Base-by-base conservation (phyloP, 2,329 filamentous ascomycete genomes). In the Penicillium thymicola region DNA sequence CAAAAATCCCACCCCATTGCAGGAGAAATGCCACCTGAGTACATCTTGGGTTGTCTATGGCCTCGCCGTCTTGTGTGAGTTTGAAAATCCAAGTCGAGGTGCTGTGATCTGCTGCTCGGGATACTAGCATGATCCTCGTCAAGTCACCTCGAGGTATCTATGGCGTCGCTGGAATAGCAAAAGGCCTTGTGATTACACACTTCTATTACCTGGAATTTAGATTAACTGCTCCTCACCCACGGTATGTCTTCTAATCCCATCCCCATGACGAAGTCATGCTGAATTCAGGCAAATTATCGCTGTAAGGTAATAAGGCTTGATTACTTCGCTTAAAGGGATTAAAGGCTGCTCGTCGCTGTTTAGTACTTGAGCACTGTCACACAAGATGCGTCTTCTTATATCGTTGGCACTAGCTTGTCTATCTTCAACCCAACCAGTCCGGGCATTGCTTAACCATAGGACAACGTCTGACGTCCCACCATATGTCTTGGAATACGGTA, bases 401-500 rank as follows among this genome's bases (percentile, higher is more conserved):
- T 46, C 51, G n/a, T 23, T 65, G 10, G 55, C 44, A 40, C 41
- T 59, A 11, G 37, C 37, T 28, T 21, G 50, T 16, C 32, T 63
- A 25, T 40, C 48, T 18, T 42, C 44, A 5, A 46, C 30, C 41
- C 50, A 43, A 21, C 43, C 53, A 30, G 58, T 51, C 7, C 16
- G 27, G 14, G 51, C 52, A 34, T 46, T 37, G 9, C 34, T 21
- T 5, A 18, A 25, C 32, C 45, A 57, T 11, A 44, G 63, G 18
- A 41, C 52, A 36, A 54, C 58, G 13, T 55, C 63, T 21, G 51
- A 55, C 13, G 71, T 82, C 11, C 78, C 78, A 3, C 66, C 68
- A 36, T 81, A 75, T 69, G 76, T 78, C 21, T 59, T 78, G 13
- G 74, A 77, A 47, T 79, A 80, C 65, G 78, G 78, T 79, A 67